phyloP scores from a whole-genome alignment of 495 filamentous ascomycete species.

The Daldinia decipiens region DNA sequence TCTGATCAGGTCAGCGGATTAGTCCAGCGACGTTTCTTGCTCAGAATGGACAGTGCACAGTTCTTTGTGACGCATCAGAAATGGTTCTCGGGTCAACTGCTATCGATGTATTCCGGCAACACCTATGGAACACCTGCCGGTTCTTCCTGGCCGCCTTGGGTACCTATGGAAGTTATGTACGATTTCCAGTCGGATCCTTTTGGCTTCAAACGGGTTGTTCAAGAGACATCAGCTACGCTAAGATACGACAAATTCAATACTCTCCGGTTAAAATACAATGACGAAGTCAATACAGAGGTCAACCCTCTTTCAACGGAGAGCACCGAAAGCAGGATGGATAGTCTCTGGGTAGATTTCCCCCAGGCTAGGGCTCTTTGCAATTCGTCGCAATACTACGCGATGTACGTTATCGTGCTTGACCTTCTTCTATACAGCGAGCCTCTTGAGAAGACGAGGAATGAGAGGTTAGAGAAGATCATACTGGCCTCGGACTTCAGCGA shows the following conservation, averaged over 20 bases:
- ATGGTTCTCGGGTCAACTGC: conserved; percentile 78
- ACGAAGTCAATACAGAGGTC: conserved; percentile 76
- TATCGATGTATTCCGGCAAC: conserved; percentile 94
- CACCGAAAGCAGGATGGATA: conserved; percentile 84
- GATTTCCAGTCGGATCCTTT: conserved; percentile 92
- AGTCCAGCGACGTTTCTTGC: conserved; percentile 91
- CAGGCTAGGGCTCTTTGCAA: conserved; percentile 92
- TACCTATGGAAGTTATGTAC: conserved; percentile 97
- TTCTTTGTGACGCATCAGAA: conserved; percentile 97
- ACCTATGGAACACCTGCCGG: conserved; percentile 86
- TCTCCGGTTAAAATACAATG: conserved; percentile 95
- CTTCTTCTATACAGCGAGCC: conserved; percentile 95
- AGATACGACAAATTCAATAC: conserved; percentile 99
- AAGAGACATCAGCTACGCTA: conserved; percentile 91
- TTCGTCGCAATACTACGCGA: conserved; percentile 93
- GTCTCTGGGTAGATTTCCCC: conserved; percentile 96
- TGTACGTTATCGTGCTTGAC: conserved; percentile 97
- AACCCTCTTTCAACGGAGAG: conserved; percentile 59
- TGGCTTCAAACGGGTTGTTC: conserved; percentile 93
- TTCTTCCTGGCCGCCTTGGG: conserved; percentile 96
- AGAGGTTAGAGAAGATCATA: conserved; percentile 97
- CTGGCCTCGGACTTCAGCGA: conserved; percentile 99
- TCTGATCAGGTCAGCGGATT: conserved; percentile 93
- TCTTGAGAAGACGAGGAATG: conserved; percentile 91
- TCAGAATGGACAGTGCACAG: conserved; percentile 95